Percentiles rank a stretch among this genome's conserved stretches.
These are phyloP conservation scores for Mycena chlorophos DNA, from an alignment of 768 basidiomycete species.

Conservation along the genomic window DNA sequence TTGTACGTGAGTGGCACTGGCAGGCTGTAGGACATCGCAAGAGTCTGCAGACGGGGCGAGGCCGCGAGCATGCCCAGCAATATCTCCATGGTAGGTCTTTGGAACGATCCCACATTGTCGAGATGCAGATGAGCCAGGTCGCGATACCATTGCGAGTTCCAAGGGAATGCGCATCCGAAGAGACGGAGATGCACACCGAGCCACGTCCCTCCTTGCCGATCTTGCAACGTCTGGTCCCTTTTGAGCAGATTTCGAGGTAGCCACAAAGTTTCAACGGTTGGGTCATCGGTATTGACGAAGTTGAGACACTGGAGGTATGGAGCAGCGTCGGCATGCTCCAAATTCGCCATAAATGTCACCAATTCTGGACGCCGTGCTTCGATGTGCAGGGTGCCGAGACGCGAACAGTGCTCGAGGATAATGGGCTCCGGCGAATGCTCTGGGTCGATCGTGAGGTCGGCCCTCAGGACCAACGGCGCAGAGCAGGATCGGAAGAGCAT, in stretches of 20 bases:
- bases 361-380: not conserved
- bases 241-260: constrained; percentile 17
- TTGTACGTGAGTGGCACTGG: not conserved
- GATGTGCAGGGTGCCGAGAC: constrained; percentile 15
- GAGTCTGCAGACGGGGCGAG: constrained; percentile 12
- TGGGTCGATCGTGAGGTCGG: constrained; percentile 9
- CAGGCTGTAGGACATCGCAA: constrained; percentile 4
- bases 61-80: constrained; percentile 11
- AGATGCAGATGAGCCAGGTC: constrained; percentile 18
- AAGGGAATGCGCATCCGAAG: constrained; percentile 17
- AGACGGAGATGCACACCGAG: constrained; percentile 9
- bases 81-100: constrained; percentile 12
- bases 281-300: constrained; percentile 7
- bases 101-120: constrained; percentile 3
- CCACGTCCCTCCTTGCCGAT: not conserved
- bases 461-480: constrained; percentile 15
- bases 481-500: constrained; percentile 22
- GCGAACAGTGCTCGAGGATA: constrained; percentile 8
- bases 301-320: constrained; percentile 8
- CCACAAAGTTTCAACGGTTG: constrained; percentile 3
- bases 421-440: constrained; percentile 13
- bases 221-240: not conserved
- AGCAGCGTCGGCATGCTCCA: constrained; percentile 11
- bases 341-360: constrained; percentile 10
- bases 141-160: constrained; percentile 20